Evolutionary conservation across 2,329 filamentous ascomycete species (phyloP), one percentile per base, ranked within the genome.

Genomic region (Arthrobotrys musiformis): DNA sequence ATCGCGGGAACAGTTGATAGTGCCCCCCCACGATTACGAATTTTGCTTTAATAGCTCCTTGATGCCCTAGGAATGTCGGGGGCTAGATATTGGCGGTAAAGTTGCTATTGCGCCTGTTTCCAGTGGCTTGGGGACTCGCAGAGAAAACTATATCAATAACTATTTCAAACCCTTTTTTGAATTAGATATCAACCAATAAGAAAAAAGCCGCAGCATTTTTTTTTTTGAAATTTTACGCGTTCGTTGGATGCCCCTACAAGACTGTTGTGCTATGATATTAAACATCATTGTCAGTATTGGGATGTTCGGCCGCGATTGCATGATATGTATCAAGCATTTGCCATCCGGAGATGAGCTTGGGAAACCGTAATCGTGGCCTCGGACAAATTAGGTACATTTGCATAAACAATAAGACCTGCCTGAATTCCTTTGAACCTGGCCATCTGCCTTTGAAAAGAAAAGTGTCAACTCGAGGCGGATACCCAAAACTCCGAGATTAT

Each of bases 381-480:
- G 33, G 54, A 58, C 54, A 58, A 58, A 58, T 58, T 19, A 58
- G 19, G 17, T 37, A 19, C 11, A 24, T 58, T n/a, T 33, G 54
- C 54, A 40, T 58, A n/a, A 58, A 35, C 0, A 22, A 37, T 26
- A 13, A 40, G 2, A 17, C 19, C 19, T 58, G 54, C 54, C 54
- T 58, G 30, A n/a, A 40, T 58, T 56, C 15, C 54, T 58, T 37
- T 26, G 19, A 19, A 26, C n/a, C 15, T 26, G 8, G 19, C 19
- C 7, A 24, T 40, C 26, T 58, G 54, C 54, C 54, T 24, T 9
- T 5, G 1, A 24, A 37, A 42, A 33, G 9, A 33, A n/a, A 54
- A 58, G 40, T 8, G 54, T 58, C 54, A 58, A 58, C 54, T 58
- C 54, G 54, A 37, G 54, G 40, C 54, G 54, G 11, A 3, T 15